Evolutionary conservation across 2,329 filamentous ascomycete genomes (phyloP).

Genomic region (Coniochaeta ligniaria): DNA sequence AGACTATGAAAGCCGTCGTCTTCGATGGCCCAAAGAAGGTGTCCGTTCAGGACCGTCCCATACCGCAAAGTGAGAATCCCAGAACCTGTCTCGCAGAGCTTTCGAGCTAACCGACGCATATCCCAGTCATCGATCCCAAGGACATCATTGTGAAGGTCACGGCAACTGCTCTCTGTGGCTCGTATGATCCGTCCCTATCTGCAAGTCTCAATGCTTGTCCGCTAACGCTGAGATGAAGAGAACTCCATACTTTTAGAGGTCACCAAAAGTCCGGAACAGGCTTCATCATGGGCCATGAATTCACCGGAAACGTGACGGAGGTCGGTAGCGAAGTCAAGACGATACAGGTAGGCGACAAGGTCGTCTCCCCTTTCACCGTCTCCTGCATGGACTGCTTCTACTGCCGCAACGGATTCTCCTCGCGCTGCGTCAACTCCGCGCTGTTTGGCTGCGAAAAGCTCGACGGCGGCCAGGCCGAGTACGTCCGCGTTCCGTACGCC

Average conservation of each 20-base stretch:
- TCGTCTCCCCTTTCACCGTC: slow-evolving; percentile 78
- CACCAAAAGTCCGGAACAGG: slow-evolving; percentile 62
- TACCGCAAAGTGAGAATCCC: slow-evolving; percentile 50
- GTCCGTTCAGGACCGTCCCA: slow-evolving; percentile 69
- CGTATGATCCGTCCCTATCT: slow-evolving; percentile 43
- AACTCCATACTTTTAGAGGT: slow-evolving; percentile 81
- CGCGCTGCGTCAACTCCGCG: slow-evolving; percentile 62
- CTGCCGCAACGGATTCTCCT: slow-evolving; percentile 69
- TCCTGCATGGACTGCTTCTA: slow-evolving; percentile 80
- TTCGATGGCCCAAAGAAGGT: slow-evolving; percentile 75
- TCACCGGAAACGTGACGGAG: slow-evolving; percentile 68
- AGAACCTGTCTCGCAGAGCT: background rate
- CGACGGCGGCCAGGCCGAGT: slow-evolving; percentile 78
- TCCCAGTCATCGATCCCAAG: slow-evolving; percentile 56
- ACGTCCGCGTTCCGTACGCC: slow-evolving; percentile 71
- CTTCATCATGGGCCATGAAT: slow-evolving; percentile 76
- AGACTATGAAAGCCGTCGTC: slow-evolving; percentile 80
- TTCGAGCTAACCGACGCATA: slow-evolving; percentile 8
- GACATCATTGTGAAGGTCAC: slow-evolving; percentile 81
- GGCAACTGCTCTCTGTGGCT: slow-evolving; percentile 81
- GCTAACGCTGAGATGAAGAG: slow-evolving; percentile 37
- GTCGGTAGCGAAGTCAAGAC: slow-evolving; percentile 60
- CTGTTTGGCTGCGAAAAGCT: slow-evolving; percentile 65
- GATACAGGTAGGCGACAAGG: slow-evolving; percentile 65
- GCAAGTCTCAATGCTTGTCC: slow-evolving; percentile 1